Evolutionary conservation across 768 basidiomycete genomes (phyloP), one percentile per base, ranked within the genome.

Genomic region (Psilocybe subaeruginosa): DNA sequence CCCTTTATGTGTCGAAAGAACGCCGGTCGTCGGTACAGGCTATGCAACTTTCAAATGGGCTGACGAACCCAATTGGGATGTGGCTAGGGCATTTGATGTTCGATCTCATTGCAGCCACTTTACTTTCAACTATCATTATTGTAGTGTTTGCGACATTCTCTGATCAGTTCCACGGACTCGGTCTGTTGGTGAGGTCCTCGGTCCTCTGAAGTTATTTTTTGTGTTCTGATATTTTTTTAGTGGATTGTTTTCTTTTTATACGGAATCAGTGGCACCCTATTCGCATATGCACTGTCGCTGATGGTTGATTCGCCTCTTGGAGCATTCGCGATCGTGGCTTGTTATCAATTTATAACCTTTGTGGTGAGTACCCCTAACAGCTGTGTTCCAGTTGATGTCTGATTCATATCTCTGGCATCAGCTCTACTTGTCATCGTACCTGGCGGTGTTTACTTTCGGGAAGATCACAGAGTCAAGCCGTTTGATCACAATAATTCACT

Each of bases 11-110:
- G 3, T 86, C 90, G 0, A 81, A 80, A 62, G 92, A 93, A 68
- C 83, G 89, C 8, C 81, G 85, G 2, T 84, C 87, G 0, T 85
- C 86, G 2, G 89, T 93, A 0, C 90, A 92, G 69, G 88, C 91
- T 2, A 93, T 93, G 89, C 91, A 93, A 68, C 76, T 89, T 37
- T 90, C 88, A 37, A 91, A 93, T 70, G 91, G 91, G 1, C 72
- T 92, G 29, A 80, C 86, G 1, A 79, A 91, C 66, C 86, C 89
- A 17, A 71, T 85, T 51, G 90, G 88, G 2, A 76, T 93, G 47
- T 92, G 91, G 90, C 75, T 93, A 3, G 92, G 92, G 2, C 92
- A 93, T 72, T 78, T 92, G 14, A 75, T 89, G 68, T 91, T 90
- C 72, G 92, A 93, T 67, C 79, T 84, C 7, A 79, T 89, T 8